Base-by-base conservation (phyloP, 2,329 filamentous ascomycete species). In the Zasmidium citrigriseum region DNA sequence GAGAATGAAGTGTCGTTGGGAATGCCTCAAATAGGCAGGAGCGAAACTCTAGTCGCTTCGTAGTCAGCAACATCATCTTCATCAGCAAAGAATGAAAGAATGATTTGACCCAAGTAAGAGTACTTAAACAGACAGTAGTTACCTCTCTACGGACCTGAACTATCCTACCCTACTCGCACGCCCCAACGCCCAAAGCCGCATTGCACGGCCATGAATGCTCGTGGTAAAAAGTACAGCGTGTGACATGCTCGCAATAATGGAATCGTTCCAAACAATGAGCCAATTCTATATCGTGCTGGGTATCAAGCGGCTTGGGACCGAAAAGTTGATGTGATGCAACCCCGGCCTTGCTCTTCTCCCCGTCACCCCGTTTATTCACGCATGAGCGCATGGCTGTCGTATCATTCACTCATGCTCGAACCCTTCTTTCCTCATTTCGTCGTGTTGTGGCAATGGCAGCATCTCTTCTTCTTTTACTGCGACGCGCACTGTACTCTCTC, bases 401-500 rank as follows among this genome's bases (percentile, higher is more conserved):
- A 16, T 49, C 4, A 25, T 49, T 49, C 47, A 23, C 34, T 41
- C 34, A 41, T 22, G 21, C 5, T 22, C n/a, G 20, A 21, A 16
- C 16, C 18, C n/a, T 21, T 25, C 46, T 49, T 23, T 18, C 16
- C 46, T 25, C 22, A 25, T 49, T 16, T 22, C 22, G 7, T 49
- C 46, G 22, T 53, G 14, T 23, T 59, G 57, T 52, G 52, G 47
- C 50, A 55, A 48, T 20, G 16, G 41, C 54, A 46, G 51, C 60
- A 55, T 57, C 58, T 51, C 38, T 55, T 51, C 12, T n/a, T 34
- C 34, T 41, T 77, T 85, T 93, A 95, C 84, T 95, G 90, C 29
- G 89, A 91, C 58, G 90, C 90, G 76, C 90, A 95, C 81, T 95
- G 90, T 59, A 95, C 90, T 63, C 90, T 86, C 80, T 93, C 90